Evolutionary conservation across 768 basidiomycete genomes (phyloP).

Genomic region (Auricularia heimuer): DNA sequence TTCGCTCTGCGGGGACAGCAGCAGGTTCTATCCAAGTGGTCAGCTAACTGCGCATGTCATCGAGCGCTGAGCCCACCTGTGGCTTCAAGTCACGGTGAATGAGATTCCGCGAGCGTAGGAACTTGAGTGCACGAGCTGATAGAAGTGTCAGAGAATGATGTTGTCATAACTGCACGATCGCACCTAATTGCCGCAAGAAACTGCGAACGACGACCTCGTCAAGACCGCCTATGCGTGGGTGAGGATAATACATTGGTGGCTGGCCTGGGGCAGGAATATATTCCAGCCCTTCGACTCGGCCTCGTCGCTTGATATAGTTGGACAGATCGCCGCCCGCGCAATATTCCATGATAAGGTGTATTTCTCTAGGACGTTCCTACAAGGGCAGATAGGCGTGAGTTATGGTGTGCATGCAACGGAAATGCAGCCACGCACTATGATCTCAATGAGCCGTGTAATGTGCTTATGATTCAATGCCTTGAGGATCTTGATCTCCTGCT

Average conservation of each 20-base stretch:
- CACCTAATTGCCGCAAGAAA: constrained; percentile 84
- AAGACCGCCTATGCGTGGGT: constrained; percentile 83
- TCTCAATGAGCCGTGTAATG: constrained; percentile 87
- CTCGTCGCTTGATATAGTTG: constrained; percentile 96
- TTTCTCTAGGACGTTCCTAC: constrained; percentile 34
- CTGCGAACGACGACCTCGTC: constrained; percentile 85
- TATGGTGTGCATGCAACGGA: not conserved
- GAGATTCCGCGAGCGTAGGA: constrained; percentile 76
- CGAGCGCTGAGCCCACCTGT: constrained; percentile 39
- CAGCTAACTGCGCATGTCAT: not conserved
- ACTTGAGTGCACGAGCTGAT: constrained; percentile 84
- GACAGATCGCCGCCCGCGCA: constrained; percentile 95
- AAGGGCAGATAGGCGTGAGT: constrained; percentile 2
- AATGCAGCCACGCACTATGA: constrained; percentile 47
- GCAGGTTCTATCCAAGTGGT: constrained; percentile 54
- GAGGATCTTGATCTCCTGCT: constrained; percentile 94
- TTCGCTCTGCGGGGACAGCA: constrained; percentile 52
- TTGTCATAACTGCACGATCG: constrained; percentile 15
- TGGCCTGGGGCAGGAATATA: constrained; percentile 62
- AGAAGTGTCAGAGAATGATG: not conserved
- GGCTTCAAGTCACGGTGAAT: constrained; percentile 98
- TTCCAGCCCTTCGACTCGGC: constrained; percentile 80
- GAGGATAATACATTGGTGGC: constrained; percentile 76
- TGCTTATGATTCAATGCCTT: constrained; percentile 89
- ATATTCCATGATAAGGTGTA: constrained; percentile 94